phyloP scores from a whole-genome alignment of 2,329 filamentous ascomycete genomes.

The Cordyceps cateniannulata region DNA sequence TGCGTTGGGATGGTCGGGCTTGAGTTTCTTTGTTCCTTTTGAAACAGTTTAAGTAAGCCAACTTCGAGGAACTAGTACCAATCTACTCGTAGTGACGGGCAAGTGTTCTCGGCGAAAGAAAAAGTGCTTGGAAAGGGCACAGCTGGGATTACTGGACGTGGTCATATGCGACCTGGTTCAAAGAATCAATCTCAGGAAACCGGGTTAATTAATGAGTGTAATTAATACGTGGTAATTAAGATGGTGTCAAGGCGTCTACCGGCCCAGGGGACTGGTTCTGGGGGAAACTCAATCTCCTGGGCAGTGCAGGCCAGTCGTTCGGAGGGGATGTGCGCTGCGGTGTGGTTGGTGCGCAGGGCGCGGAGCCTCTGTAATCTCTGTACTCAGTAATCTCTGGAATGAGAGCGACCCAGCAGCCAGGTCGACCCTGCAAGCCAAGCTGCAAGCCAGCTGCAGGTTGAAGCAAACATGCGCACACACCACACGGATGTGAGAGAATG shows the following conservation, averaged over 20 bases:
- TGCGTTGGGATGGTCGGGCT: neutral
- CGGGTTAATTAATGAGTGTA: neutral
- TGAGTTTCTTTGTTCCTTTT: neutral
- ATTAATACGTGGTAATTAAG: neutral
- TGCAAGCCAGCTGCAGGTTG: constrained; percentile 1
- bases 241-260: neutral
- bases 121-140: no score
- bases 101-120: no score
- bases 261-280: constrained; percentile 8
- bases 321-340: neutral
- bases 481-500: neutral
- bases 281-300: neutral
- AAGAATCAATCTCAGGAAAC: no score
- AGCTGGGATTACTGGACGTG: no score
- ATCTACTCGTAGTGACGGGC: no score
- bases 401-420: neutral
- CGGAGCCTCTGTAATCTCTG: neutral
- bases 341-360: neutral
- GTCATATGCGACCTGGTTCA: no score
- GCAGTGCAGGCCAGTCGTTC: neutral
- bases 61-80: no score
- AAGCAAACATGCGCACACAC: neutral
- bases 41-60: neutral
- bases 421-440: neutral
- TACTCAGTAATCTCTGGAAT: neutral